Percentiles rank a stretch among this genome's conserved stretches.
Conservation (phyloP, 768 basidiomycete species). For the Russula vinacea region DNA sequence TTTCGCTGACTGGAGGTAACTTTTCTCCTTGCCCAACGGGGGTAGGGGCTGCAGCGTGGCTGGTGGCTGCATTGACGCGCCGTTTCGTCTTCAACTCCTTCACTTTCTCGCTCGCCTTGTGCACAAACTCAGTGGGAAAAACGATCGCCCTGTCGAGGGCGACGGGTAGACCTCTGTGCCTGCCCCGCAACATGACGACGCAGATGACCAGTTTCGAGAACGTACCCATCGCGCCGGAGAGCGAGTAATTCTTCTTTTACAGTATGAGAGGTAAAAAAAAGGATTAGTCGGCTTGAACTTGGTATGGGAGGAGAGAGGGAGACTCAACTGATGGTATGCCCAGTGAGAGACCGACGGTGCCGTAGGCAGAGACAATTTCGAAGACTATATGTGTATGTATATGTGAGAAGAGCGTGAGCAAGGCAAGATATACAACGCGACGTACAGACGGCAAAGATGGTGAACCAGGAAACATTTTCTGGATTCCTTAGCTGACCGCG, state of each 20-base stretch:
- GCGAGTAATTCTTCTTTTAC: constrained; percentile 38
- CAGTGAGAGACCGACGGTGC: constrained; percentile 45
- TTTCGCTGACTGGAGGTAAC: background rate
- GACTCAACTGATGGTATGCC: constrained; percentile 41
- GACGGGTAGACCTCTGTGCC: constrained; percentile 68
- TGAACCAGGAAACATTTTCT: constrained; percentile 38
- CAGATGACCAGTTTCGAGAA: constrained; percentile 71
- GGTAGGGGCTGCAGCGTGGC: too few species aligned
- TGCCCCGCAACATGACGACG: constrained; percentile 74
- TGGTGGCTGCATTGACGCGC: background rate
- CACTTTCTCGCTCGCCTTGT: constrained; percentile 15
- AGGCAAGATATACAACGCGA: background rate
- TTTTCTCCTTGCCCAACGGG: background rate
- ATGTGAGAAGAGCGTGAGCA: constrained; percentile 28
- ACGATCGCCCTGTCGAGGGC: constrained; percentile 58
- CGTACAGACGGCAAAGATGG: constrained; percentile 42
- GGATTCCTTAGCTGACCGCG: constrained; percentile 36
- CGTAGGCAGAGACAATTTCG: constrained; percentile 30
- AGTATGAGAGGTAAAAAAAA: background rate
- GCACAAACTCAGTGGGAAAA: constrained; percentile 19
- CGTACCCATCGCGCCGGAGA: constrained; percentile 58
- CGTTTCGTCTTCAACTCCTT: constrained; percentile 12
- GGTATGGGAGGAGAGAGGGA: too few species aligned
- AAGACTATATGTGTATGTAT: constrained; percentile 29
- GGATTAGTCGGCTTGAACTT: too few species aligned